Evolutionary conservation across 2,329 filamentous ascomycete species (phyloP), one percentile per base, ranked within the genome.

Genomic region (Verticillium zaregamsianum): DNA sequence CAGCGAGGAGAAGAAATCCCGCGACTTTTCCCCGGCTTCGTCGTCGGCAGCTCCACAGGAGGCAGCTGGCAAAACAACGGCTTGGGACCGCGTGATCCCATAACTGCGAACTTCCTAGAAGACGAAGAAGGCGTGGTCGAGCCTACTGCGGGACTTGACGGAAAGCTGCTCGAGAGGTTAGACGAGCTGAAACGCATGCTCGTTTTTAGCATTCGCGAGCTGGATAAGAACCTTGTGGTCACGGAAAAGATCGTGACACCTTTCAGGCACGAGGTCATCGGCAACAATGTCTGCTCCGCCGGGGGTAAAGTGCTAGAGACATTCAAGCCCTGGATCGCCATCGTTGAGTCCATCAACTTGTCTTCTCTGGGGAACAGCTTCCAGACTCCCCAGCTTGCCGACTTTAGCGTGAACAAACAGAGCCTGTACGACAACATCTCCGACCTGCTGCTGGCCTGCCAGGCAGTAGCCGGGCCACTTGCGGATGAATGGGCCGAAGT

Each of bases 401-500:
- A 98, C 68, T 97, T 97, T 73, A 89, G 88, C 70, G 85, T 89
- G 35, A 92, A 96, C 73, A 98, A 98, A 76, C 95, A 99, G 74
- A 91, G 90, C 68, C 82, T 96, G 20, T 98, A 98, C 75, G 95
- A 98, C 74, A 90, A 93, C 63, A 90, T 97, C 61, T 93, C 93
- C 9, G 95, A 98, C 72, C 84, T 99, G 32, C 79, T 98, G 4
- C 78, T 97, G 58, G 88, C 90, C 62, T 97, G 93, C 70, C 95
- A 99, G 76, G 88, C 91, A 28, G 90, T 98, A n/a, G 91, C 93
- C 6, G 92, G 92, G 9, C 95, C 95, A 6, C 77, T 99, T 54
- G 91, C 90, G 9, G 95, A 99, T 72, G 95, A 99, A 76, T 99
- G 95, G 95, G 87, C 93, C 4, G 93, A 97, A 72, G 82, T 93